Percentiles rank a stretch among this genome's conserved stretches.
These are phyloP conservation scores for Saksenaea vasiformis DNA, from an alignment of 371 early-diverging fungal genomes.

Conservation along the genomic window DNA sequence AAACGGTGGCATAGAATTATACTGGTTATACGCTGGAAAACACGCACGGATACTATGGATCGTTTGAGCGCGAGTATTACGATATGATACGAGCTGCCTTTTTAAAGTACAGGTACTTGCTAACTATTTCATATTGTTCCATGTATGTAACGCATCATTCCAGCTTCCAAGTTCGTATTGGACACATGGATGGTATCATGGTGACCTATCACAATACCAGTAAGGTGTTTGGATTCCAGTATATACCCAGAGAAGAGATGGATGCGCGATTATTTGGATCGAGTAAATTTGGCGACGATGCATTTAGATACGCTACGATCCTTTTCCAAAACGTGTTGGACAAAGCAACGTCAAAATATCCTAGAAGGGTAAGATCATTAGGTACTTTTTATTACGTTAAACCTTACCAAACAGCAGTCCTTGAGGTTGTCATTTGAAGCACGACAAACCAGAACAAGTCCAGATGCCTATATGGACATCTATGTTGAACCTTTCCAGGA, in stretches of 20 bases:
- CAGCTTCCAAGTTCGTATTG: conserved; percentile 91
- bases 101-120: conserved; percentile 74
- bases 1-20: conserved; percentile 39
- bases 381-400: neutral
- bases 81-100: conserved; percentile 91
- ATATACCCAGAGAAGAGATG: conserved; percentile 86
- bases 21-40: conserved; percentile 60
- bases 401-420: conserved; percentile 12
- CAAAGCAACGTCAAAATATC: conserved; percentile 59
- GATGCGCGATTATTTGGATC: conserved; percentile 83
- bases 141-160: neutral
- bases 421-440: conserved; percentile 49
- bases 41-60: conserved; percentile 67
- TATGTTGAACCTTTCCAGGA: conserved; percentile 41
- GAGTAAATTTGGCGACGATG: conserved; percentile 68
- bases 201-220: conserved; percentile 94
- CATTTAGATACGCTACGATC: conserved; percentile 65
- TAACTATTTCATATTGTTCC: neutral
- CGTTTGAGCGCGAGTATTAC: conserved; percentile 93
- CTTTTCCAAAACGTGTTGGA: conserved; percentile 70
- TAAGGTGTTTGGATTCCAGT: conserved; percentile 94
- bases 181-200: conserved; percentile 96
- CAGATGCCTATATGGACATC: conserved; percentile 37
- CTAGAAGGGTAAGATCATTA: conserved; percentile 47
- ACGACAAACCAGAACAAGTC: neutral